Evolutionary conservation across 2,329 filamentous ascomycete genomes (phyloP).

Genomic region (Gyromitra esculenta): DNA sequence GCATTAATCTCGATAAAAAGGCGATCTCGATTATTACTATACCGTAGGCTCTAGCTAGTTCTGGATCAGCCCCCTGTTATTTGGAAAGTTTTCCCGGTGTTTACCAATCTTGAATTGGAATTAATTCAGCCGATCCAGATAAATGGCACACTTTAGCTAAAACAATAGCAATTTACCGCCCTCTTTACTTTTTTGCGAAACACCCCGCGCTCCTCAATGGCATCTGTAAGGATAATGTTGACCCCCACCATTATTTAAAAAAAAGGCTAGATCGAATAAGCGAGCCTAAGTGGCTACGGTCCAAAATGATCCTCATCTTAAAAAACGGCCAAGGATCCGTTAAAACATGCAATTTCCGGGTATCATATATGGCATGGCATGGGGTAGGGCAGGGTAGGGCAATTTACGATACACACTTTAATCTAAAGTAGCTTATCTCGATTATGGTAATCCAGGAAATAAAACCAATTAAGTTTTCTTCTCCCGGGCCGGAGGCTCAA

Average conservation of each 20-base stretch:
- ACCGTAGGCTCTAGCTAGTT: no score
- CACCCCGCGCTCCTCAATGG: neutral
- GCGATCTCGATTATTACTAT: no score
- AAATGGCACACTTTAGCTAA: neutral
- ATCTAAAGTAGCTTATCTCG: slow-evolving; percentile 10
- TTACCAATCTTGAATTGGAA: neutral
- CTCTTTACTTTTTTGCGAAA: neutral
- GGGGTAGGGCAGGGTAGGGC: neutral
- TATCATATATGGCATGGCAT: neutral
- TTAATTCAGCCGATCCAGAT: neutral
- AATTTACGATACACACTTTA: slow-evolving; percentile 1
- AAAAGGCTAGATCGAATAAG: neutral
- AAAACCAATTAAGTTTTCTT: no score
- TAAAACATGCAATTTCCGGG: slow-evolving; percentile 15
- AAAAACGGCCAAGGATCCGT: neutral
- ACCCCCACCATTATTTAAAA: neutral
- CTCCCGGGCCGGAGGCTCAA: neutral
- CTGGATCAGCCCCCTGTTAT: neutral
- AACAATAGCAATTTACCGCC: neutral
- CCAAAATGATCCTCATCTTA: slow-evolving; percentile 15
- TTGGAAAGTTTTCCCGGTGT: neutral
- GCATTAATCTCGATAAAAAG: no score
- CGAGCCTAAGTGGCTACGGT: slow-evolving; percentile 1
- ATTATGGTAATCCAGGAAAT: slow-evolving; percentile 4
- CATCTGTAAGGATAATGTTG: slow-evolving; percentile 2